phyloP scores from a whole-genome alignment of 371 early-diverging fungal genomes.

The Haplosporangium sp. region DNA sequence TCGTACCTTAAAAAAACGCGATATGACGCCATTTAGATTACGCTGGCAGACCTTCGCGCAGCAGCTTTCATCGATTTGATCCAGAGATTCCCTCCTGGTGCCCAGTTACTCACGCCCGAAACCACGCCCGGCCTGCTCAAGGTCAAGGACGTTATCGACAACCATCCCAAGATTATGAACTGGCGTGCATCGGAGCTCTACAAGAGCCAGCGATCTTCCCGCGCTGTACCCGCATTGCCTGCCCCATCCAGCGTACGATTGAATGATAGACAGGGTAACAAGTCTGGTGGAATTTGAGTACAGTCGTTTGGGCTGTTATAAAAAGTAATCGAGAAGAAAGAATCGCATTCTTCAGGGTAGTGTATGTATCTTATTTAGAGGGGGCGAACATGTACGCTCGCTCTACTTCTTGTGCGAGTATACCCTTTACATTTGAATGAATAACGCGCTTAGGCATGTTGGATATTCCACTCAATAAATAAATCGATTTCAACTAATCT shows the following conservation, averaged over 20 bases:
- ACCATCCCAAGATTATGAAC: slow-evolving; percentile 28
- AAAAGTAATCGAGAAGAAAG: too few relatives aligned
- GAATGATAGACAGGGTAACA: slow-evolving; percentile 43
- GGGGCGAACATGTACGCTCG: too few relatives aligned
- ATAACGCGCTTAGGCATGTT: too few relatives aligned
- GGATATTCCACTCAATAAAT: too few relatives aligned
- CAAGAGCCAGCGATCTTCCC: slow-evolving; percentile 29
- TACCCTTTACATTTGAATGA: too few relatives aligned
- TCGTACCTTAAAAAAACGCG: neutral
- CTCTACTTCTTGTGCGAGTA: too few relatives aligned
- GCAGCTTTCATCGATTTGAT: slow-evolving; percentile 14
- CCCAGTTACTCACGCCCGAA: slow-evolving; percentile 11
- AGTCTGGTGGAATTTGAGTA: slow-evolving; percentile 1
- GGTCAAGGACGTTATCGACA: slow-evolving; percentile 14
- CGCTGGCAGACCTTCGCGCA: slow-evolving; percentile 37
- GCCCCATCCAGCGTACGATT: slow-evolving; percentile 11
- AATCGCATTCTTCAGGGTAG: too few relatives aligned
- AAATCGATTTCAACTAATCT: too few relatives aligned
- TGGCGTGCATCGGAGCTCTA: slow-evolving; percentile 30
- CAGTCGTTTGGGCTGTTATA: neutral
- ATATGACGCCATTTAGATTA: slow-evolving; percentile 17
- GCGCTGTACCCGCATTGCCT: slow-evolving; percentile 16
- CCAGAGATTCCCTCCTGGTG: slow-evolving; percentile 7
- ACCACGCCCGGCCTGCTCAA: slow-evolving; percentile 26
- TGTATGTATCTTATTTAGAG: too few relatives aligned